These are phyloP conservation scores for Rubus parviflorus DNA, from an alignment of 306 rosid species.

Conservation along the genomic window DNA sequence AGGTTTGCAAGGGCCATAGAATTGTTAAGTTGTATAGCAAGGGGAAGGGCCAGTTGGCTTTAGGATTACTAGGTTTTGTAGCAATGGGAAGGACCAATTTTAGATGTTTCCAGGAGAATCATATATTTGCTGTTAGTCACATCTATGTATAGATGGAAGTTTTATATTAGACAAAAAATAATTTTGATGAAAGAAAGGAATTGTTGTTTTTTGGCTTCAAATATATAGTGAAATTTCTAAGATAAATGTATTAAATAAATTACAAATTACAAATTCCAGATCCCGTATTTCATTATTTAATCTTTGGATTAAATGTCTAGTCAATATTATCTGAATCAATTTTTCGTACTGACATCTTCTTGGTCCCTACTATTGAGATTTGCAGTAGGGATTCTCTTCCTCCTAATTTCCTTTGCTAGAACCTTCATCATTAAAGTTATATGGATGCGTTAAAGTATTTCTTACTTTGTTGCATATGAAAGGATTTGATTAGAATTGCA, in stretches of 20 bases:
- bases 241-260: background rate
- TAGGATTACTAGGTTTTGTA: no score
- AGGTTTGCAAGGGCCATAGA: no score
- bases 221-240: no score
- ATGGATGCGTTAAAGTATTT: background rate
- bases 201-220: no score
- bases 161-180: no score
- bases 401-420: background rate
- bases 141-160: no score
- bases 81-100: no score
- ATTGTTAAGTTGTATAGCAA: no score
- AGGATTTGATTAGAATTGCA: background rate
- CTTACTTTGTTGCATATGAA: background rate
- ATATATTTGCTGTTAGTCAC: no score
- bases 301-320: background rate
- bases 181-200: no score
- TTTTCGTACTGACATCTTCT: background rate
- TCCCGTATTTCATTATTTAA: background rate
- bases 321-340: background rate
- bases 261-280: background rate
- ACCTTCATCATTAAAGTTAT: background rate
- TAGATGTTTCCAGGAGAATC: no score
- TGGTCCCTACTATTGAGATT: background rate
- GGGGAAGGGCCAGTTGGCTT: no score
- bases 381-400: background rate